Base-by-base conservation (phyloP, 2,329 filamentous ascomycete genomes). In the Fusarium sp. region DNA sequence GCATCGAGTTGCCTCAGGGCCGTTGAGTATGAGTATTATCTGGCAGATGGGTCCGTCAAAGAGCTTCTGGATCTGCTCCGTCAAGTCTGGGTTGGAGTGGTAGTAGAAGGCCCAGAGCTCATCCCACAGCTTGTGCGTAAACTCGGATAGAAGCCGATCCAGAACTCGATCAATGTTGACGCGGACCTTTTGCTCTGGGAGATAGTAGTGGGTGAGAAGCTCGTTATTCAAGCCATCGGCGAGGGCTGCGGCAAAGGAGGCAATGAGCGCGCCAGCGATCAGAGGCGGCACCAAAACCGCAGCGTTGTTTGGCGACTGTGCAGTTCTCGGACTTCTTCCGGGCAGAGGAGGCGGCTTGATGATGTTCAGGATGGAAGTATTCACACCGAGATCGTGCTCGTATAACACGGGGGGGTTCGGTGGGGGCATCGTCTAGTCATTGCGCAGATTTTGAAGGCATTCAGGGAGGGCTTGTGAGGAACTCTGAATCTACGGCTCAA, bases 41-140 rank as follows among this genome's bases (percentile, higher is more conserved):
- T 77, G 75, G 11, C 72, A 71, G n/a, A 77, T 65, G 6, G 75
- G 75, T 0, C 75, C 75, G 32, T 76, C 72, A 11, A 77, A 77
- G 4, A 77, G 58, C 6, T 73, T 68, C 19, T 64, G 65, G 37
- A 76, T 69, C 42, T 76, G 75, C 14, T 67, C 69, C 1, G 66
- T 63, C 4, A 68, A 71, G n/a, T 69, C 64, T 3, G 70, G 70
- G 50, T 68, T 63, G 4, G 65, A 70, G 31, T 64, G 51, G 38
- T 70, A 70, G 41, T 77, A 76, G 41, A 74, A 75, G 4, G 55
- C 39, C 66, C 70, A 76, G 4, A 77, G 65, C 43, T 77, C 75
- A 49, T 76, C 73, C 75, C 75, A 76, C 37, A 77, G 53, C 41
- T 68, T 61, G 9, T 56, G 54, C 3, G 71, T 73, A 21, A 77